phyloP scores from a whole-genome alignment of 768 basidiomycete genomes.

The Tulasnella calospora region DNA sequence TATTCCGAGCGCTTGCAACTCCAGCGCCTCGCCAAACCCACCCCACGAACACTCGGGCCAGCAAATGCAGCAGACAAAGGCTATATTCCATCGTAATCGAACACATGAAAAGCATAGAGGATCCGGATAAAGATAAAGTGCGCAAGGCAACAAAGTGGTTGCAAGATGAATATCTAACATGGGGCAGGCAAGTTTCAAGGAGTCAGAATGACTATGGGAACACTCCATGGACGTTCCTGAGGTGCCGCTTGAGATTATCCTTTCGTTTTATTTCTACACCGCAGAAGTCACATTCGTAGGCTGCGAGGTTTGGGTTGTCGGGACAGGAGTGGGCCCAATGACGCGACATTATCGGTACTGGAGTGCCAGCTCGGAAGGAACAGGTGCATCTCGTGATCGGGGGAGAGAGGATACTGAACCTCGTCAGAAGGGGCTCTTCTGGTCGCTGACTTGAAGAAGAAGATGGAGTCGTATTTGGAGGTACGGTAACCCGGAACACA shows the following conservation, averaged over 20 bases:
- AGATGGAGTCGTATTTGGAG: background rate
- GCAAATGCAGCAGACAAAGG: background rate
- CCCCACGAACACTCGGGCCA: background rate
- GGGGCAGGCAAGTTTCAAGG: background rate
- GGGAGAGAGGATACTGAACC: background rate
- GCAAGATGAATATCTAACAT: background rate
- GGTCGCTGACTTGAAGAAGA: background rate
- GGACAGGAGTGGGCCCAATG: background rate
- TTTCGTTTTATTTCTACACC: background rate
- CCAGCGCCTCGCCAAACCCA: background rate
- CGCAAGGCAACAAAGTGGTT: background rate
- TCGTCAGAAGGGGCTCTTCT: background rate
- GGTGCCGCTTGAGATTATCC: background rate
- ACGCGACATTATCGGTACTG: background rate
- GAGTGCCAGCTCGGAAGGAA: background rate
- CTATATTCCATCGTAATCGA: background rate
- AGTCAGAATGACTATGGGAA: background rate
- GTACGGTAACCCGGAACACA: background rate
- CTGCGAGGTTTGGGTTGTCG: background rate
- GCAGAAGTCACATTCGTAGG: background rate
- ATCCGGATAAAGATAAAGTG: background rate
- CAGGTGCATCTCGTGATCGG: background rate
- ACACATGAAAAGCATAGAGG: background rate
- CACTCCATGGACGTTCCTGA: background rate
- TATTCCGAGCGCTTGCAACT: background rate